A percentile compares a stretch with the other conserved stretches of the same genome.
phyloP scores from a whole-genome alignment of 176 grass and related monocot species.

The Canna indica region DNA sequence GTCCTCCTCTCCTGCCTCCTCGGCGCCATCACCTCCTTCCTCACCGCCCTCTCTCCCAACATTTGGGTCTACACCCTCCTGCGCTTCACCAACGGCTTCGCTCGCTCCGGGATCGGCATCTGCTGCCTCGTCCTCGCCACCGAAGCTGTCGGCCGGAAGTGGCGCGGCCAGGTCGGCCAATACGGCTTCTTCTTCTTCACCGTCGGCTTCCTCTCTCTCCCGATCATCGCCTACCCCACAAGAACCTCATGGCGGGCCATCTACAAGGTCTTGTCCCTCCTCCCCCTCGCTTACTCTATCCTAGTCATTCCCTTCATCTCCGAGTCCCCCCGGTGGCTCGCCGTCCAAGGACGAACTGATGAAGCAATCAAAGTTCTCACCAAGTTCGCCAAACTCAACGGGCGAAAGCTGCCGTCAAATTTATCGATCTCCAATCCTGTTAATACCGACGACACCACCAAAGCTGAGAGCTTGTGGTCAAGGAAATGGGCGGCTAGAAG shows the following conservation, averaged over 20 bases:
- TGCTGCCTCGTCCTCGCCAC: slow-evolving; percentile 48
- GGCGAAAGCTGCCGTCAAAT: slow-evolving; percentile 27
- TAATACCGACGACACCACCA: not conserved
- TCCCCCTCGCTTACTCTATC: slow-evolving; percentile 33
- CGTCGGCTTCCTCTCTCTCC: slow-evolving; percentile 39
- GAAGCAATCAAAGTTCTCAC: slow-evolving; percentile 30
- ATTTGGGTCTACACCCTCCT: slow-evolving; percentile 37
- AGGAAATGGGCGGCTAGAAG: slow-evolving; percentile 26
- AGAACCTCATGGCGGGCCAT: slow-evolving; percentile 34
- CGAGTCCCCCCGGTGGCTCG: slow-evolving; percentile 47
- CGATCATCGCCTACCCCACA: slow-evolving; percentile 29
- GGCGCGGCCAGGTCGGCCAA: slow-evolving; percentile 48
- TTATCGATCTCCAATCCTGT: slow-evolving; percentile 11
- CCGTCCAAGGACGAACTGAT: slow-evolving; percentile 24
- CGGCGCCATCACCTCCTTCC: slow-evolving; percentile 27
- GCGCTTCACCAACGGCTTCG: slow-evolving; percentile 37
- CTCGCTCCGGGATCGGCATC: slow-evolving; percentile 40
- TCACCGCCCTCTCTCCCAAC: slow-evolving; percentile 34
- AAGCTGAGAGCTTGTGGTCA: slow-evolving; percentile 31
- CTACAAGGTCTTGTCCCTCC: slow-evolving; percentile 41
- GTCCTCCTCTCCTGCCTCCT: slow-evolving; percentile 32
- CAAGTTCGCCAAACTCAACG: slow-evolving; percentile 35
- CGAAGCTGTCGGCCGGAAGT: slow-evolving; percentile 32
- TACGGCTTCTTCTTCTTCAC: slow-evolving; percentile 56
- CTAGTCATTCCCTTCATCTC: slow-evolving; percentile 34